phyloP scores from a whole-genome alignment of 148 eudicot species.

The Chenopodium suecicum region DNA sequence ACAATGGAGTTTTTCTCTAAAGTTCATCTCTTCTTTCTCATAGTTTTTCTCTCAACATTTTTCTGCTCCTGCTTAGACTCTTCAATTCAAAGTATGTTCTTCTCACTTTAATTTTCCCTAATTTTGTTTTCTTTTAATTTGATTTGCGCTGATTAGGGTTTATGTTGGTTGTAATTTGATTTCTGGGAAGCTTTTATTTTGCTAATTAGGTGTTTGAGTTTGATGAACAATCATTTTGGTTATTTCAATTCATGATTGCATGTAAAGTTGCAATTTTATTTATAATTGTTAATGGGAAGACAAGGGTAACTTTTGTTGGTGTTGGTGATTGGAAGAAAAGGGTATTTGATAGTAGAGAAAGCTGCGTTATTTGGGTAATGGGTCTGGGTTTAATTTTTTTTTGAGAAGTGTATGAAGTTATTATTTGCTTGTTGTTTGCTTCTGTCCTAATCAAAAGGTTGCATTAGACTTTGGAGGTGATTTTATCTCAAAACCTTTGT shows the following conservation, averaged over 20 bases:
- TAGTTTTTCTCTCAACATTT: slow-evolving; percentile 17
- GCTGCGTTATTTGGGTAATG: background rate
- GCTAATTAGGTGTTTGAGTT: background rate
- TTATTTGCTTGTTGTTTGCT: too few species aligned
- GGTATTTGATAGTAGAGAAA: background rate
- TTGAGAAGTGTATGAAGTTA: too few species aligned
- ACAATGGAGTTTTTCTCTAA: slow-evolving; percentile 22
- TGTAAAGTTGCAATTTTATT: background rate
- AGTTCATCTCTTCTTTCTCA: slow-evolving; percentile 20
- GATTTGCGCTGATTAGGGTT: slow-evolving; percentile 4
- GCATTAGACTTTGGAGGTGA: background rate
- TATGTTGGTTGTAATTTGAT: background rate
- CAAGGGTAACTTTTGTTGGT: background rate
- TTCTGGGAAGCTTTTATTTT: background rate
- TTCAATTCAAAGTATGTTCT: slow-evolving; percentile 14
- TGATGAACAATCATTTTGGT: background rate
- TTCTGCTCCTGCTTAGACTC: slow-evolving; percentile 17
- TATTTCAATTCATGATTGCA: background rate
- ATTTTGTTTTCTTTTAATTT: background rate
- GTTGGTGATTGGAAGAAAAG: background rate
- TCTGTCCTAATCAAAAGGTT: background rate
- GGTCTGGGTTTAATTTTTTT: background rate
- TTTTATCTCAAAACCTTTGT: background rate
- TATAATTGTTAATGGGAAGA: background rate
- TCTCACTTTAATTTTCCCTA: background rate